phyloP scores from a whole-genome alignment of 768 basidiomycete species.

The Saitozyma podzolica region DNA sequence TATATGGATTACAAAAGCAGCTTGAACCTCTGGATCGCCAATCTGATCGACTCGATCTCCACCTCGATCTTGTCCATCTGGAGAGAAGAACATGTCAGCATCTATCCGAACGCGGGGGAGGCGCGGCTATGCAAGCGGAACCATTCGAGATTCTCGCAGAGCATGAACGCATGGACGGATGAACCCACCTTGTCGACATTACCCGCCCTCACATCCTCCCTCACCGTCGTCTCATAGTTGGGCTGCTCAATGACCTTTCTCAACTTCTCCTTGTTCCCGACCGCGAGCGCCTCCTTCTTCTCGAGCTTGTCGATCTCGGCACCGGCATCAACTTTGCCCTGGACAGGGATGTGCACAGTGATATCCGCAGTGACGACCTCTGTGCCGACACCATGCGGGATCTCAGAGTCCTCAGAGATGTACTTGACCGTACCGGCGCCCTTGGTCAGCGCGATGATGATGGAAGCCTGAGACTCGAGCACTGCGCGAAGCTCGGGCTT shows the following conservation, averaged over 20 bases:
- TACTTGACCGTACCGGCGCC: constrained; percentile 77
- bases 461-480: constrained; percentile 70
- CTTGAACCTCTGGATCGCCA: constrained; percentile 72
- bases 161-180: constrained; percentile 1
- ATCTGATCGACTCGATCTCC: constrained; percentile 71
- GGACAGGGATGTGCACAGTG: constrained; percentile 77
- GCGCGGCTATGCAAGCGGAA: background rate
- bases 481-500: constrained; percentile 64
- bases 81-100: background rate
- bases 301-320: constrained; percentile 83
- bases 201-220: constrained; percentile 67
- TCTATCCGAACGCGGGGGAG: constrained; percentile 4
- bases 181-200: constrained; percentile 78
- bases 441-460: constrained; percentile 80
- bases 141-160: background rate
- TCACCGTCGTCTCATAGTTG: constrained; percentile 78
- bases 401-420: constrained; percentile 63
- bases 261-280: constrained; percentile 72
- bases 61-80: constrained; percentile 75
- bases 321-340: constrained; percentile 89
- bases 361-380: constrained; percentile 72
- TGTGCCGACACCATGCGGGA: constrained; percentile 86
- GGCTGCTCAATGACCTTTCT: constrained; percentile 68
- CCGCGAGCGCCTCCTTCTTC: constrained; percentile 79
- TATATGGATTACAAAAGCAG: constrained; percentile 22